These are phyloP conservation scores for Pleurotus citrinopileatus DNA, from an alignment of 768 basidiomycete genomes.

Conservation along the genomic window DNA sequence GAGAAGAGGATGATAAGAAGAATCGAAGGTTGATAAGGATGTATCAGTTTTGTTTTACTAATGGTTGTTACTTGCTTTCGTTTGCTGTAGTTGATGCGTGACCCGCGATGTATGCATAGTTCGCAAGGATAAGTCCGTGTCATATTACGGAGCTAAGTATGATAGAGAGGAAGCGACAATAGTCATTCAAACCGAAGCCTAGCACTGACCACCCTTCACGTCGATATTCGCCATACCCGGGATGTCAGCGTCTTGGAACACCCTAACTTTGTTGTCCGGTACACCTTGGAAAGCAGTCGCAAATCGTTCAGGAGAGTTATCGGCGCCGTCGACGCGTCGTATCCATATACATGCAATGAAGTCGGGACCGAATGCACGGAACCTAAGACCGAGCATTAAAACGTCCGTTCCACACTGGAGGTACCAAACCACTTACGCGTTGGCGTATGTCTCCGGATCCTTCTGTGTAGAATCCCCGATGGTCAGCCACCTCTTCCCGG, in stretches of 20 bases:
- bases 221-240: constrained; percentile 29
- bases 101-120: too few relatives aligned
- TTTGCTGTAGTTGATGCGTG: too few relatives aligned
- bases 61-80: background rate
- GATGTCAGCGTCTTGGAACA: constrained; percentile 36
- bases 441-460: constrained; percentile 43
- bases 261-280: constrained; percentile 27
- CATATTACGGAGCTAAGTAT: too few relatives aligned
- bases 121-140: too few relatives aligned
- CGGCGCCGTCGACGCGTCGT: constrained; percentile 38
- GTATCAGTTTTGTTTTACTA: background rate
- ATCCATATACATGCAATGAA: constrained; percentile 43
- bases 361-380: constrained; percentile 30
- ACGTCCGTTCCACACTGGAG: background rate
- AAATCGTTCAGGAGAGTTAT: constrained; percentile 37
- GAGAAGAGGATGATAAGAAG: constrained; percentile 78
- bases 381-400: constrained; percentile 19
- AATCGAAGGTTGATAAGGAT: constrained; percentile 46
- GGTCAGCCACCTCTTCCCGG: constrained; percentile 37
- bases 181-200: too few relatives aligned
- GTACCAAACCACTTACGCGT: constrained; percentile 29
- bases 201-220: constrained; percentile 37
- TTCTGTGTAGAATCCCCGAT: constrained; percentile 45
- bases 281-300: constrained; percentile 32
- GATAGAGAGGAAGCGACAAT: too few relatives aligned